phyloP scores from a whole-genome alignment of 139 green algal genomes.

The Chlamydomonas eustigma region DNA sequence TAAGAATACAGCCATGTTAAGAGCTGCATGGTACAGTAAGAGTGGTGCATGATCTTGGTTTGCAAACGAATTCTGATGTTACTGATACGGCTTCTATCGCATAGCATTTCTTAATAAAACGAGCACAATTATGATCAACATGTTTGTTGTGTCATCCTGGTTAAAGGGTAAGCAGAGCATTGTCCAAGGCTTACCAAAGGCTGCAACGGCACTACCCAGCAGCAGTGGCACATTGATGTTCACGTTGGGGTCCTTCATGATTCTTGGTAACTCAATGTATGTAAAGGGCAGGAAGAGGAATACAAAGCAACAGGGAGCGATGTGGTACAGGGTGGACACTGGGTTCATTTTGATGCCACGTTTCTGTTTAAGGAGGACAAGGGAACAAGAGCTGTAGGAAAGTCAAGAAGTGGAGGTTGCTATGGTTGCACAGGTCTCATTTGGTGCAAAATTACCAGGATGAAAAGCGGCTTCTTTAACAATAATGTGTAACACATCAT shows the following conservation, averaged over 20 bases:
- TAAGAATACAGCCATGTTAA: conserved; percentile 90
- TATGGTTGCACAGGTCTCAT: too few relatives aligned
- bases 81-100: too few relatives aligned
- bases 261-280: conserved; percentile 52
- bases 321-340: conserved; percentile 79
- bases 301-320: conserved; percentile 66
- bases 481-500: too few relatives aligned
- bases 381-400: not conserved
- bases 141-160: too few relatives aligned
- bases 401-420: too few relatives aligned
- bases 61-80: too few relatives aligned
- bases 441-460: too few relatives aligned
- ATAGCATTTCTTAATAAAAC: too few relatives aligned
- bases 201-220: conserved; percentile 29
- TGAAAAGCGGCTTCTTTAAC: too few relatives aligned
- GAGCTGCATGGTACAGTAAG: conserved; percentile 26
- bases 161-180: too few relatives aligned
- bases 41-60: too few relatives aligned
- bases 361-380: conserved; percentile 18
- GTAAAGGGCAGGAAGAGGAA: conserved; percentile 61
- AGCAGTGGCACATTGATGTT: conserved; percentile 37
- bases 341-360: conserved; percentile 77
- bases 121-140: too few relatives aligned
- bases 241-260: conserved; percentile 54
- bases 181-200: conserved; percentile 50